phyloP scores from a whole-genome alignment of 1,139 yeast species.

The Yamadazyma dendronema region DNA sequence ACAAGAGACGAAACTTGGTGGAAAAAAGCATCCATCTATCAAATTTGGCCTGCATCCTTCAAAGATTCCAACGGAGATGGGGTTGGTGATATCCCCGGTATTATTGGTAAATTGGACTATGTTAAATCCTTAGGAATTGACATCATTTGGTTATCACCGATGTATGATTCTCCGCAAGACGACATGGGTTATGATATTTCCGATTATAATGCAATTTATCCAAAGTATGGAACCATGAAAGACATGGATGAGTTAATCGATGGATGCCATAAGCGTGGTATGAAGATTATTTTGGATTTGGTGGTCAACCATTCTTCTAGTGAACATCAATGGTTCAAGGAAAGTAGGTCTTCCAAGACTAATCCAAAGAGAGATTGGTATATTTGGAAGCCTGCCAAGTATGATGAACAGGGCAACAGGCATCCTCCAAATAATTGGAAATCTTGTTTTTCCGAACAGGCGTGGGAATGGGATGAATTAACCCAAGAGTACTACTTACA shows the following conservation, averaged over 20 bases:
- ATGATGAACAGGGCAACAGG: slow-evolving; percentile 46
- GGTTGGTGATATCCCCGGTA: slow-evolving; percentile 55
- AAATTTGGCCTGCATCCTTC: slow-evolving; percentile 58
- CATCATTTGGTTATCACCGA: slow-evolving; percentile 57
- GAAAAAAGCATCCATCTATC: slow-evolving; percentile 57
- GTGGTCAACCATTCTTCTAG: slow-evolving; percentile 59
- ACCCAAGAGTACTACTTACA: slow-evolving; percentile 55
- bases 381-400: slow-evolving; percentile 52
- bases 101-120: slow-evolving; percentile 51
- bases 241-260: slow-evolving; percentile 50
- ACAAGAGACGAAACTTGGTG: slow-evolving; percentile 39
- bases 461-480: slow-evolving; percentile 54
- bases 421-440: slow-evolving; percentile 59
- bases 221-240: slow-evolving; percentile 52
- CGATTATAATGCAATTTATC: slow-evolving; percentile 50
- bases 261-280: slow-evolving; percentile 47
- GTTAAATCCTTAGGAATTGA: slow-evolving; percentile 51
- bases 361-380: slow-evolving; percentile 64
- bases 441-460: slow-evolving; percentile 51
- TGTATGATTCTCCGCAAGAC: slow-evolving; percentile 57
- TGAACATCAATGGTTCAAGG: slow-evolving; percentile 58
- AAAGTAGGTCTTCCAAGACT: slow-evolving; percentile 47
- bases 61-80: slow-evolving; percentile 61
- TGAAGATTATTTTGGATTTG: slow-evolving; percentile 53
- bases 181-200: slow-evolving; percentile 66